Evolutionary conservation across 2,329 filamentous ascomycete genomes (phyloP), one percentile per base, ranked within the genome.

Genomic region (Talaromyces sp.): DNA sequence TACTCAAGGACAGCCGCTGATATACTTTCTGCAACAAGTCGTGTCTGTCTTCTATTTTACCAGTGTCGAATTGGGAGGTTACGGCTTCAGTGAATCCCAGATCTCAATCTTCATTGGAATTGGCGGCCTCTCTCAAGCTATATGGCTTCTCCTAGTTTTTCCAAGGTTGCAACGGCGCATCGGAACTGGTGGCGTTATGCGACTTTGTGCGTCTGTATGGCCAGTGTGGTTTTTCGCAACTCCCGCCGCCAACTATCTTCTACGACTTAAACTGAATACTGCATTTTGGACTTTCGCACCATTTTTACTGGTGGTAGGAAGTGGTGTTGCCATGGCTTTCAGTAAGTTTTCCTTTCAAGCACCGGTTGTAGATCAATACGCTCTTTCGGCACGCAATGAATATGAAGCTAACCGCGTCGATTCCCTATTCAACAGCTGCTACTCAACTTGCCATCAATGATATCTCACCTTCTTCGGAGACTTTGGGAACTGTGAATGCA

Each of bases 371-470:
- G 10, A 17, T 35, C 28, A 35, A 4, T 28, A 21, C 2, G 28
- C 28, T 48, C 11, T 46, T 9, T 48, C 45, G 17, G 13, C n/a
- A 33, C 8, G 28, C 5, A 9, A 15, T 25, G 3, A 45, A 25
- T 15, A 11, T 5, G 19, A 48, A 35, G 5, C n/a, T 48, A 35
- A 48, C n/a, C 25, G 17, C 9, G n/a, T 17, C 4, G 25, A 48
- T 36, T 28, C 9, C n/a, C 28, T 1, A n/a, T 2, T 22, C 2
- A 37, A 36, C 15, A 77, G 74, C 87, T 0, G 85, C 79, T 1
- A 80, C 86, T 0, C 88, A 92, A 75, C 83, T 93, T 8, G 84
- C 84, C 0, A 67, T 93, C 33, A 93, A 93, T 70, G 88, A 92
- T 59, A 82, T 88, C 2, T 80, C 85, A 0, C 89, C 89, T 0